Conservation (phyloP, 176 grass and related monocot genomes). For the Calamus simplicifolius region DNA sequence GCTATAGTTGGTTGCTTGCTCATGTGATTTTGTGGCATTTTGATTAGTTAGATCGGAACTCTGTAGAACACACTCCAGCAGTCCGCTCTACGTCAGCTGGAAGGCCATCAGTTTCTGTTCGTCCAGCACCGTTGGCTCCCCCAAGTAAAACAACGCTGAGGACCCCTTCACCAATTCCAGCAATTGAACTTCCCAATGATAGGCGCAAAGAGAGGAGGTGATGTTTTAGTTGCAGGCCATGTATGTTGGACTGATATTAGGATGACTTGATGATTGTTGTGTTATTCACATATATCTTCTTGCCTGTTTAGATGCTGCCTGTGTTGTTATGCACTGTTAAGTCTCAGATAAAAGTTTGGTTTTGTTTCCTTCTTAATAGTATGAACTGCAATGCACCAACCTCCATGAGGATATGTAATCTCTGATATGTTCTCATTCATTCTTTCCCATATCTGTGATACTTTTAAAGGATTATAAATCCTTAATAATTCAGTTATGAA, state of each 20-base stretch:
- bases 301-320: neutral
- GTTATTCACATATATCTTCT: neutral
- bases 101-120: slow-evolving; percentile 48
- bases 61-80: slow-evolving; percentile 63
- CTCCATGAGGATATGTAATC: too few relatives aligned
- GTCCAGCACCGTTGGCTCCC: slow-evolving; percentile 63
- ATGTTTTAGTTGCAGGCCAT: too few relatives aligned
- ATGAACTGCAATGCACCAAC: too few relatives aligned
- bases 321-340: too few relatives aligned
- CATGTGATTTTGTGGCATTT: slow-evolving; percentile 45
- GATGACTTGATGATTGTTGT: neutral
- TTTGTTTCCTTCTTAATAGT: too few relatives aligned
- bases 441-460: neutral
- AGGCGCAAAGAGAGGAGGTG: slow-evolving; percentile 53
- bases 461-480: too few relatives aligned
- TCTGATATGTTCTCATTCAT: neutral
- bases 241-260: too few relatives aligned
- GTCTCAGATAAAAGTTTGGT: too few relatives aligned
- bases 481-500: too few relatives aligned
- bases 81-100: slow-evolving; percentile 72
- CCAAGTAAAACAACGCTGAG: slow-evolving; percentile 58
- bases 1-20: slow-evolving; percentile 2
- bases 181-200: slow-evolving; percentile 53
- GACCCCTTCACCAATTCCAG: slow-evolving; percentile 53
- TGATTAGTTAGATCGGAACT: slow-evolving; percentile 99